These are phyloP conservation scores for Trichosanthes cucumerina DNA, from an alignment of 306 rosid species.

Conservation along the genomic window DNA sequence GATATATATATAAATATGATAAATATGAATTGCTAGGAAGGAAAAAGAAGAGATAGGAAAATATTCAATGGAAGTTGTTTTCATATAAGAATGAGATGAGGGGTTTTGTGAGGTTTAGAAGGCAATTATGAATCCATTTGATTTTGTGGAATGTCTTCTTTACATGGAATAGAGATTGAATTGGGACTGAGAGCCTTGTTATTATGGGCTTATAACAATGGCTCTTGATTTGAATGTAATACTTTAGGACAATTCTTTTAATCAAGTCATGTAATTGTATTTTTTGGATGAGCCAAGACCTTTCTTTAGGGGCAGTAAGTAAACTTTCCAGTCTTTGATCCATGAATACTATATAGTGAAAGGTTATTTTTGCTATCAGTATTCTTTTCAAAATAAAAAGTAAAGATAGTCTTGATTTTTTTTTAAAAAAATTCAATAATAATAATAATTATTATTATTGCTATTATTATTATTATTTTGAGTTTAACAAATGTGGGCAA, in stretches of 20 bases:
- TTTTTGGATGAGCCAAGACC: not conserved
- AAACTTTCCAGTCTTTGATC: constrained; percentile 2
- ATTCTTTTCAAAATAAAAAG: not conserved
- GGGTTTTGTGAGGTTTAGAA: not conserved
- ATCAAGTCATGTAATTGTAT: constrained; percentile 11
- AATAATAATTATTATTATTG: too few species aligned
- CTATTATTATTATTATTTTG: too few species aligned
- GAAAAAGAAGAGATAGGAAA: not conserved
- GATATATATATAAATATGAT: constrained; percentile 9
- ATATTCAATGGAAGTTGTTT: not conserved
- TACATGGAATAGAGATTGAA: not conserved
- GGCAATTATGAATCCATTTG: not conserved
- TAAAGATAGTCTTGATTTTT: not conserved
- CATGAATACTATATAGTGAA: not conserved
- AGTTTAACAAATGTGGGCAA: too few species aligned
- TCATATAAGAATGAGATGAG: not conserved
- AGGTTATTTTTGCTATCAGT: not conserved
- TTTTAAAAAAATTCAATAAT: too few species aligned
- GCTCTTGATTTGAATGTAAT: constrained; percentile 15
- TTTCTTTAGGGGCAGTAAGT: not conserved
- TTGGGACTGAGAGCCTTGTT: not conserved
- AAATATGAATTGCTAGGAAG: not conserved
- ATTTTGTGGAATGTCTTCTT: not conserved
- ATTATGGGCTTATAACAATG: not conserved
- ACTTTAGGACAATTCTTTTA: constrained; percentile 10